Percentiles rank a stretch among this genome's conserved stretches.
These are phyloP conservation scores for Blyttiomyces sp. DNA, from an alignment of 371 early-diverging fungal genomes.

Conservation along the genomic window DNA sequence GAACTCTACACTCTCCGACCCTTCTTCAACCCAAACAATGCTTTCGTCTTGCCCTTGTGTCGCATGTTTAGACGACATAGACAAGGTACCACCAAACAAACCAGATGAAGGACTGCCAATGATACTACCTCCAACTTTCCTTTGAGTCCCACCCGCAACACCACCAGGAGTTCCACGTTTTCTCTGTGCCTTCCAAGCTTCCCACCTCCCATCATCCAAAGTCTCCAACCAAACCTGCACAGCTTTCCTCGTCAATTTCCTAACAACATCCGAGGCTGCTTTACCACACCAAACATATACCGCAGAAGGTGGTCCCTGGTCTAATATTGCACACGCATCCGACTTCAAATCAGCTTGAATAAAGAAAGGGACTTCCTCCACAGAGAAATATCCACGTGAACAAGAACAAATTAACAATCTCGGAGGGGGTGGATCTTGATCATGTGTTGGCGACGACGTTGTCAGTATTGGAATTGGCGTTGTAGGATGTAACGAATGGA, in stretches of 20 bases:
- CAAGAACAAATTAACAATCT: slow-evolving; percentile 42
- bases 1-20: slow-evolving; percentile 13
- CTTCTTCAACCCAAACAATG: slow-evolving; percentile 11
- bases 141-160: not conserved
- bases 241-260: slow-evolving; percentile 39
- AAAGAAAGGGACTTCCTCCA: slow-evolving; percentile 33
- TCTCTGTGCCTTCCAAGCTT: not conserved
- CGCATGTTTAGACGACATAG: too few species aligned
- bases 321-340: slow-evolving; percentile 40
- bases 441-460: not conserved
- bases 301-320: slow-evolving; percentile 33
- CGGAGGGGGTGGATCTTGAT: slow-evolving; percentile 29
- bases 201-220: slow-evolving; percentile 32
- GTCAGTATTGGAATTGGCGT: not conserved
- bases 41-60: not conserved
- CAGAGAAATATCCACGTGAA: slow-evolving; percentile 36
- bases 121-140: not conserved
- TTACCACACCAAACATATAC: slow-evolving; percentile 40
- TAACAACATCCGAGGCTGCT: slow-evolving; percentile 41
- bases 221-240: slow-evolving; percentile 45
- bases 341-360: slow-evolving; percentile 27
- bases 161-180: not conserved
- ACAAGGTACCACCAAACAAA: too few species aligned
- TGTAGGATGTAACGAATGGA: too few species aligned
- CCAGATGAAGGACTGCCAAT: too few species aligned